phyloP scores from a whole-genome alignment of 495 filamentous ascomycete species.

The Daldinia childiae region DNA sequence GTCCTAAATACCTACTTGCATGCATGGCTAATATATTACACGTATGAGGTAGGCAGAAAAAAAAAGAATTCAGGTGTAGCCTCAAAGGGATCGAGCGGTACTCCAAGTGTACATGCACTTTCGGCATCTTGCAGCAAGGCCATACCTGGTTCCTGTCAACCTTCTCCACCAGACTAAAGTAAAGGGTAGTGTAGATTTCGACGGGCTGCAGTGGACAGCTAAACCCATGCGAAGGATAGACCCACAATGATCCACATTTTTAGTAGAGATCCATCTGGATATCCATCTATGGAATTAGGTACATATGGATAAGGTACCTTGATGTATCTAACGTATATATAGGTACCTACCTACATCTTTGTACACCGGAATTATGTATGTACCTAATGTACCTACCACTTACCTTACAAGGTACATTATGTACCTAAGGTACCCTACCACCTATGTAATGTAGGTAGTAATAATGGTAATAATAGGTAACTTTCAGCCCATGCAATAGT shows the following conservation, averaged over 20 bases:
- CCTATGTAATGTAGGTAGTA: too few species aligned
- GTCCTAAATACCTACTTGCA: background rate
- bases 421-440: too few species aligned
- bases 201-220: conserved; percentile 31
- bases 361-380: background rate
- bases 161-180: conserved; percentile 33
- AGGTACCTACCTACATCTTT: background rate
- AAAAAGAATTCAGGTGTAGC: background rate
- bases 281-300: conserved; percentile 7
- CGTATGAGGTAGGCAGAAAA: background rate
- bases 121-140: conserved; percentile 38
- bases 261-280: conserved; percentile 42
- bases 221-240: conserved; percentile 30
- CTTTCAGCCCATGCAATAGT: conserved; percentile 29
- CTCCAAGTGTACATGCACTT: conserved; percentile 16
- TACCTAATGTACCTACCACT: background rate
- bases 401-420: too few species aligned
- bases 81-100: background rate
- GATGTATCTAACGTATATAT: background rate
- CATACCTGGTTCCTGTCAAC: conserved; percentile 34
- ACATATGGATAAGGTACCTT: background rate
- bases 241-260: conserved; percentile 22
- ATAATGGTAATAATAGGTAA: conserved; percentile 24
- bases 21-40: conserved; percentile 1
- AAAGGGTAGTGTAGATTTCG: conserved; percentile 32